Percentiles rank a stretch among this genome's conserved stretches.
These are phyloP conservation scores for Kickxella alabastrina DNA, from an alignment of 192 early-diverging fungal genomes.

Conservation along the genomic window DNA sequence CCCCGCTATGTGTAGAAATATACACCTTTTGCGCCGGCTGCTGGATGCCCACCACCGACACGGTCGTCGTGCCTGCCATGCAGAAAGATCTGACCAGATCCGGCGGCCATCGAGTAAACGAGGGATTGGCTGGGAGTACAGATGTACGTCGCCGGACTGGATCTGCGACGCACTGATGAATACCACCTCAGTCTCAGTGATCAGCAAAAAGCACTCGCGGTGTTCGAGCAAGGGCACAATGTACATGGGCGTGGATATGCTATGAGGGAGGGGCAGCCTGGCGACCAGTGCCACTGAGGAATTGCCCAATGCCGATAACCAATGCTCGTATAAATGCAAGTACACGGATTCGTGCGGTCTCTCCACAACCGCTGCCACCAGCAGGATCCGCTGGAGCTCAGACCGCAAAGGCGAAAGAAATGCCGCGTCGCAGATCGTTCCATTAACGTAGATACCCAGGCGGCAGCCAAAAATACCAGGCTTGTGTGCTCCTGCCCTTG, in stretches of 20 bases:
- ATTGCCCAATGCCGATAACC: background rate
- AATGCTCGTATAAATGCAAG: constrained; percentile 36
- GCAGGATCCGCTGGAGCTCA: constrained; percentile 23
- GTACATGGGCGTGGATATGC: constrained; percentile 21
- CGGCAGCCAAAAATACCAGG: background rate
- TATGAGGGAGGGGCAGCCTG: constrained; percentile 32
- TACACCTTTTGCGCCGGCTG: constrained; percentile 22
- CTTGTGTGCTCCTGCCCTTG: background rate
- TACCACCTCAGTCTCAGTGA: constrained; percentile 15
- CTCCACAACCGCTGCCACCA: constrained; percentile 34
- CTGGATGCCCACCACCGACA: background rate
- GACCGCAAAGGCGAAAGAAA: constrained; percentile 13
- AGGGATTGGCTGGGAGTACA: constrained; percentile 20
- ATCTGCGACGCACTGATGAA: constrained; percentile 37
- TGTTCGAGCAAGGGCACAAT: constrained; percentile 25
- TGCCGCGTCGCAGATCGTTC: constrained; percentile 31
- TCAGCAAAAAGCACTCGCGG: constrained; percentile 32
- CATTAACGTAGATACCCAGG: background rate
- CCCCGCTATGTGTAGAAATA: constrained; percentile 25
- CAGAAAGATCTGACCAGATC: constrained; percentile 20
- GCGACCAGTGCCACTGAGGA: constrained; percentile 10
- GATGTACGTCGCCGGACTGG: constrained; percentile 37
- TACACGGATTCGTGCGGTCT: constrained; percentile 4
- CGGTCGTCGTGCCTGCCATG: constrained; percentile 14
- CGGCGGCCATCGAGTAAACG: background rate